A percentile compares a stretch with the other conserved stretches of the same genome.
phyloP scores from a whole-genome alignment of 2,329 filamentous ascomycete species.

The Phialocephala subalpina region DNA sequence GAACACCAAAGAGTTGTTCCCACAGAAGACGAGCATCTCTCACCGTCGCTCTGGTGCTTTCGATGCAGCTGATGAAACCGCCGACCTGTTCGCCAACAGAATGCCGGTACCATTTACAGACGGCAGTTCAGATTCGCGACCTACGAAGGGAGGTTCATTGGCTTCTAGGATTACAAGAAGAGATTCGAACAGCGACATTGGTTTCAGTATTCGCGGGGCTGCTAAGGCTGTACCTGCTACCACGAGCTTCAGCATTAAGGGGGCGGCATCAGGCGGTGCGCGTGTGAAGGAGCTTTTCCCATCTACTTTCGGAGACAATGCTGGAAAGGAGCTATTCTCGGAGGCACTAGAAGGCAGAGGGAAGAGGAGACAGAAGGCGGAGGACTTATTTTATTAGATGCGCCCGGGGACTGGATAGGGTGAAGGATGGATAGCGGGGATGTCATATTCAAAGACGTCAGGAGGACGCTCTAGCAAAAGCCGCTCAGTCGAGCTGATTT shows the following conservation, averaged over 20 bases:
- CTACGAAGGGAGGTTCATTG: conserved; percentile 27
- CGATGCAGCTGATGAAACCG: conserved; percentile 61
- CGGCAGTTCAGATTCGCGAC: conserved; percentile 46
- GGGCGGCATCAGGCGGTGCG: conserved; percentile 59
- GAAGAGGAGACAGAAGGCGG: conserved; percentile 69
- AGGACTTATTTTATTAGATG: conserved; percentile 73
- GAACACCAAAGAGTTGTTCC: conserved; percentile 61
- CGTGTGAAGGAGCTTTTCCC: conserved; percentile 73
- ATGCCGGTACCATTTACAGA: conserved; percentile 59
- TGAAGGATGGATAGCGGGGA: background rate
- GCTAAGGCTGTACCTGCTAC: conserved; percentile 51
- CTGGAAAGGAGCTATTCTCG: conserved; percentile 74
- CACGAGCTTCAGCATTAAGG: conserved; percentile 71
- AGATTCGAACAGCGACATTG: conserved; percentile 41
- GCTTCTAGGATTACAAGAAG: conserved; percentile 38
- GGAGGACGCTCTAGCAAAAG: background rate
- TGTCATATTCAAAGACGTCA: background rate
- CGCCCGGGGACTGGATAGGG: background rate
- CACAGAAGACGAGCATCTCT: conserved; percentile 51
- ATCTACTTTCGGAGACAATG: conserved; percentile 65
- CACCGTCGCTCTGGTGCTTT: conserved; percentile 58
- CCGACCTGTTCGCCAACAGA: conserved; percentile 57
- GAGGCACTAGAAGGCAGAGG: conserved; percentile 65
- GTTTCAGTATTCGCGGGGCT: conserved; percentile 69
- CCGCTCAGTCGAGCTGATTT: background rate